These are phyloP conservation scores for Epichloe aotearoae DNA, from an alignment of 2,329 filamentous ascomycete genomes.

Conservation along the genomic window DNA sequence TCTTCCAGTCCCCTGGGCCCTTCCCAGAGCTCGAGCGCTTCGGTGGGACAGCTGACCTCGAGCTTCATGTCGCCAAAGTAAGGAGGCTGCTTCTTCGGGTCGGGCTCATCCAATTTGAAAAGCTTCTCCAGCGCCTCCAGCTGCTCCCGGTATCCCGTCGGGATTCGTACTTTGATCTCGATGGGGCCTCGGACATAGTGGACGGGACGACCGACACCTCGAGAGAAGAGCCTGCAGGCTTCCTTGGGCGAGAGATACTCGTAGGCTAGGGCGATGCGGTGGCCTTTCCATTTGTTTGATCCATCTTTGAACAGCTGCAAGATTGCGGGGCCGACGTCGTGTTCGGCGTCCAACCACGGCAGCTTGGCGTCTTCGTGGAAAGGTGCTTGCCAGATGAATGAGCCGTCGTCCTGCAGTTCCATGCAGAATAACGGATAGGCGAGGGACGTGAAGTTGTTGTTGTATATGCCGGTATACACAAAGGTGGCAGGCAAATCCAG, in stretches of 20 bases:
- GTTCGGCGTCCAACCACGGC: slow-evolving; percentile 92
- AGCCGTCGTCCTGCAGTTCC: slow-evolving; percentile 72
- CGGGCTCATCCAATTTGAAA: slow-evolving; percentile 36
- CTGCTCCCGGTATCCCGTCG: slow-evolving; percentile 77
- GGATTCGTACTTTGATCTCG: slow-evolving; percentile 74
- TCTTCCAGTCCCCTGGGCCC: slow-evolving; percentile 84
- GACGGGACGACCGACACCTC: slow-evolving; percentile 65
- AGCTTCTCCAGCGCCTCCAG: slow-evolving; percentile 56
- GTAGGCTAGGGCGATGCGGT: slow-evolving; percentile 76
- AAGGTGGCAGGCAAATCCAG: slow-evolving; percentile 79
- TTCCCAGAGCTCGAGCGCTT: slow-evolving; percentile 78
- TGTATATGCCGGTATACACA: slow-evolving; percentile 94
- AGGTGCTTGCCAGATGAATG: slow-evolving; percentile 84
- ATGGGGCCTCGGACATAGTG: slow-evolving; percentile 68
- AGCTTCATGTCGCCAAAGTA: slow-evolving; percentile 48
- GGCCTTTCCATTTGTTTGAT: slow-evolving; percentile 65
- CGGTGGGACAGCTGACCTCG: slow-evolving; percentile 53
- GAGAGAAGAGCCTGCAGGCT: slow-evolving; percentile 67
- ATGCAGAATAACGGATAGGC: slow-evolving; percentile 92
- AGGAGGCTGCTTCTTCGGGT: slow-evolving; percentile 43
- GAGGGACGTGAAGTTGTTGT: slow-evolving; percentile 95
- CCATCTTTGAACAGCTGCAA: slow-evolving; percentile 95
- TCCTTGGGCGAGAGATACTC: slow-evolving; percentile 75
- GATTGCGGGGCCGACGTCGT: slow-evolving; percentile 85
- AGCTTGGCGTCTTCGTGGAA: slow-evolving; percentile 83